Conservation (phyloP, 2,329 filamentous ascomycete species). For the Didymella keratinophila region DNA sequence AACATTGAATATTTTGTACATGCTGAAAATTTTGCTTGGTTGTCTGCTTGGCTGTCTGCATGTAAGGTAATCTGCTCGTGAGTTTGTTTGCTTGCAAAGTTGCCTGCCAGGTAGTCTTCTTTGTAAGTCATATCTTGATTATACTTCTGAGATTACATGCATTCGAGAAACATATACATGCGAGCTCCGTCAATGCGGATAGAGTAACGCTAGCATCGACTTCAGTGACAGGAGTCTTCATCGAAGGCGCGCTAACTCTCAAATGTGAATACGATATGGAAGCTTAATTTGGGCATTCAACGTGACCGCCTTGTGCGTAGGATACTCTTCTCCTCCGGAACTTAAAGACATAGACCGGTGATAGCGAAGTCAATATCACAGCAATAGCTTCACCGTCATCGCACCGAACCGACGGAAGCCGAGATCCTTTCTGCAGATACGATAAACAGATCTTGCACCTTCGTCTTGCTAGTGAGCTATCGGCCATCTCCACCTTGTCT, state of each 20-base stretch:
- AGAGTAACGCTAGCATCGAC: background rate
- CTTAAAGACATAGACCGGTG: background rate
- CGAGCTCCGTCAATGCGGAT: background rate
- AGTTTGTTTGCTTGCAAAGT: background rate
- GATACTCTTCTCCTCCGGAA: no score
- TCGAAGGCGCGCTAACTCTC: background rate
- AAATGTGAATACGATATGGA: background rate
- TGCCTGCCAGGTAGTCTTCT: background rate
- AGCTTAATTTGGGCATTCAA: background rate
- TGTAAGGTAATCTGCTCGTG: no score
- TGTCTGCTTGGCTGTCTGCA: background rate
- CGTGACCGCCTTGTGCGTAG: background rate
- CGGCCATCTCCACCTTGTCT: background rate
- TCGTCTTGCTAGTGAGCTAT: background rate
- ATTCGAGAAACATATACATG: background rate
- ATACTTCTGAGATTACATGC: background rate
- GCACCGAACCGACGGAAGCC: background rate
- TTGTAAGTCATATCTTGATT: background rate
- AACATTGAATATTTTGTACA: background rate
- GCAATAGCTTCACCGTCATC: background rate
- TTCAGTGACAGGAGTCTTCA: background rate
- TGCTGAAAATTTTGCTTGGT: background rate
- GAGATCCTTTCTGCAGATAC: background rate
- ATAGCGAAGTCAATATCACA: background rate
- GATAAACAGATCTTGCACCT: background rate